Base-by-base conservation (phyloP, 768 basidiomycete genomes). In the Mycena kentingensis region DNA sequence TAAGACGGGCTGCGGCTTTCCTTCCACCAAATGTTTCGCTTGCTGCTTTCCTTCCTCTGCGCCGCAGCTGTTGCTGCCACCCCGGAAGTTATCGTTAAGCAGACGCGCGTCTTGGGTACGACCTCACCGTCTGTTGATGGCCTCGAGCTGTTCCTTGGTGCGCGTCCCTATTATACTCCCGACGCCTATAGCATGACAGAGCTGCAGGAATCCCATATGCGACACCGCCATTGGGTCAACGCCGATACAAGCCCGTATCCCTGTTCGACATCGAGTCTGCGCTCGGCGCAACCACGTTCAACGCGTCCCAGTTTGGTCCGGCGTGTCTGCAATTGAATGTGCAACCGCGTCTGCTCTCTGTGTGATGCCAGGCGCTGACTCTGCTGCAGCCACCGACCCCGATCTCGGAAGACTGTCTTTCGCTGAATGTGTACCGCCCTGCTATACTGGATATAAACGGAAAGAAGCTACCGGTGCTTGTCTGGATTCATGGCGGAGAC, bases 341-440 rank as follows among this genome's bases (percentile, higher is more conserved):
- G 21, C 16, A n/a, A 19, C 4, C 5, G 25, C 27, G 15, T 44
- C 12, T 37, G 21, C 18, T 32, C 13, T 39, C 15, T 27, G 13
- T n/a, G 26, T 13, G 13, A 35, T 41, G 37, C 3, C 19, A 21
- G 18, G 11, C 13, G 19, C 15, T 32, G 36, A 25, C 22, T 41
- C 18, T 8, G 52, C 21, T 22, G 10, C 31, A 51, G 4, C 36
- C 52, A n/a, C 25, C 41, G 13, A 32, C 44, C 65, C 38, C 49
- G 31, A 60, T 65, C 27, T 73, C 72, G 2, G 79, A 81, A 58
- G 73, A 80, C 57, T 80, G 78, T 54, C 64, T 81, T 37, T 71
- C 63, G 6, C 49, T 81, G 37, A 80, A 80, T 60, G 65, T 82
- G 19, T 73, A 68, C 38, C 64, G 70, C 2, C 78, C 79, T 0